Percentiles rank a stretch among this genome's conserved stretches.
These are phyloP conservation scores for Trichosporon inkin DNA, from an alignment of 1,284 basidiomycete species.

Conservation along the genomic window DNA sequence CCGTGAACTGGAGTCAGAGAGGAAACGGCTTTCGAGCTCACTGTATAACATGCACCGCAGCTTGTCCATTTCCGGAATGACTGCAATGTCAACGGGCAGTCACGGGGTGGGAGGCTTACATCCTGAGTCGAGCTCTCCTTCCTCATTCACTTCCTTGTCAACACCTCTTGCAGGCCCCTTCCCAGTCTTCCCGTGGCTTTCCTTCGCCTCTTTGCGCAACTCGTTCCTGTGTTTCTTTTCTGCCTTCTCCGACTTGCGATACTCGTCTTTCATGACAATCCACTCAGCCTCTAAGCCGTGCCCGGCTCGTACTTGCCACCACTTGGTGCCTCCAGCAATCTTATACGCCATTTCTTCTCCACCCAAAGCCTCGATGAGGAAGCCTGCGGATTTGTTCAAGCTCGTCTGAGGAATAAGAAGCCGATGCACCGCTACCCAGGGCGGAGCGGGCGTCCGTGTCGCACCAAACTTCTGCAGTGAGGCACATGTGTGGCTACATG, in stretches of 20 bases:
- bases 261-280: slow-evolving; percentile 64
- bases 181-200: neutral
- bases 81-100: slow-evolving; percentile 24
- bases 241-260: slow-evolving; percentile 29
- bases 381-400: slow-evolving; percentile 71
- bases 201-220: neutral
- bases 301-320: slow-evolving; percentile 91
- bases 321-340: slow-evolving; percentile 82
- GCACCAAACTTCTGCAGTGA: slow-evolving; percentile 82
- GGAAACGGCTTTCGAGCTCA: slow-evolving; percentile 21
- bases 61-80: slow-evolving; percentile 68
- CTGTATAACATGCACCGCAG: slow-evolving; percentile 78
- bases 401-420: slow-evolving; percentile 61
- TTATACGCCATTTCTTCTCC: slow-evolving; percentile 69
- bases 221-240: slow-evolving; percentile 9
- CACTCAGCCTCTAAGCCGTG: slow-evolving; percentile 81
- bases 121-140: slow-evolving; percentile 19
- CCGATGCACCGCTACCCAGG: slow-evolving; percentile 76
- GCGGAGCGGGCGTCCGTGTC: slow-evolving; percentile 77
- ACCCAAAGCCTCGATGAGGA: slow-evolving; percentile 76
- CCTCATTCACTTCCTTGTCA: slow-evolving; percentile 8
- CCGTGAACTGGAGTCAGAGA: slow-evolving; percentile 59
- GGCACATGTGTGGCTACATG: slow-evolving; percentile 66
- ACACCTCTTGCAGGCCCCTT: neutral
- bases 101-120: neutral